A percentile compares a stretch with the other conserved stretches of the same genome.
phyloP scores from a whole-genome alignment of 192 early-diverging fungal species.

The Physocladia obscura region DNA sequence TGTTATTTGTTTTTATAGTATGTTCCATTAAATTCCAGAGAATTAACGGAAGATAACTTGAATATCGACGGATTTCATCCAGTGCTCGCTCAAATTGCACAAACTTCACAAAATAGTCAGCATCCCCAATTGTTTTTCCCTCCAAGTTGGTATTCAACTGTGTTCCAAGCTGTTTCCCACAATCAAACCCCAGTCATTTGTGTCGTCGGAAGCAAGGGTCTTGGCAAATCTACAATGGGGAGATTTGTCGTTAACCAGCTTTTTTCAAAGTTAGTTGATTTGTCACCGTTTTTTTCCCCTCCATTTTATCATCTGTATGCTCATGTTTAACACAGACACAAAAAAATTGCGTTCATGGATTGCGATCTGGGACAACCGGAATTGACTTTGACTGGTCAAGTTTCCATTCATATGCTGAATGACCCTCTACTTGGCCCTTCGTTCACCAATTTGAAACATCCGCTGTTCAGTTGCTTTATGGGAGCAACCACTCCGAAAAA shows the following conservation, averaged over 20 bases:
- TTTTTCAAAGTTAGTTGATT: constrained; percentile 57
- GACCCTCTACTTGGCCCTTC: constrained; percentile 76
- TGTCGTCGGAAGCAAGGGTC: constrained; percentile 75
- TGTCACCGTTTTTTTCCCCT: neutral
- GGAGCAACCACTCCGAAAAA: constrained; percentile 74
- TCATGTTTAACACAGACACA: constrained; percentile 62
- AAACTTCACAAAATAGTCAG: constrained; percentile 12
- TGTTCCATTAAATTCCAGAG: no score
- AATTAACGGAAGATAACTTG: constrained; percentile 7
- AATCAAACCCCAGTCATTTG: constrained; percentile 51
- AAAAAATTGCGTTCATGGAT: constrained; percentile 79
- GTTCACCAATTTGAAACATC: constrained; percentile 69
- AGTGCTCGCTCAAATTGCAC: constrained; percentile 23
- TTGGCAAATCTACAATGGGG: constrained; percentile 90
- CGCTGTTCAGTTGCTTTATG: constrained; percentile 70
- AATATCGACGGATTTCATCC: constrained; percentile 52
- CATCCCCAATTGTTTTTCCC: constrained; percentile 36
- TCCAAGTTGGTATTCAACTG: constrained; percentile 42
- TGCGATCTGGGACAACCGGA: constrained; percentile 92
- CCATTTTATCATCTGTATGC: neutral
- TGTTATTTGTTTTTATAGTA: no score
- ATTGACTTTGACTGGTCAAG: constrained; percentile 76
- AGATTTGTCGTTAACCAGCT: constrained; percentile 75
- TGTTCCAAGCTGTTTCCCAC: constrained; percentile 27
- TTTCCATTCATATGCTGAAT: constrained; percentile 73